These are phyloP conservation scores for Theileria parva DNA, from an alignment of 169 alveolate species.

Conservation along the genomic window DNA sequence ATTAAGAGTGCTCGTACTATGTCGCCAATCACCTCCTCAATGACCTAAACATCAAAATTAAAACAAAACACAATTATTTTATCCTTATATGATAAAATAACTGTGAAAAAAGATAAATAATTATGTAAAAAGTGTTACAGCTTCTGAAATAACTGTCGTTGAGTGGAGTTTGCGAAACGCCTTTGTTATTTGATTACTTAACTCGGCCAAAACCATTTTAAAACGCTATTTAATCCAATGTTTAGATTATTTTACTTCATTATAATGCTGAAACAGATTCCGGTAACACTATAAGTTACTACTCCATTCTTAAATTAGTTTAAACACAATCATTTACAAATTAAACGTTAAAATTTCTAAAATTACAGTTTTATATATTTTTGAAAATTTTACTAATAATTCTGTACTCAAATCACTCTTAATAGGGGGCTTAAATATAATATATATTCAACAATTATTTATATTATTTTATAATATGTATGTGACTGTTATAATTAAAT, in stretches of 20 bases:
- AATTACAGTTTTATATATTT: no score
- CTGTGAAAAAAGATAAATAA: background rate
- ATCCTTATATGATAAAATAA: background rate
- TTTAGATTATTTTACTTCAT: background rate
- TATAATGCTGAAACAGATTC: background rate
- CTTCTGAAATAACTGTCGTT: slow-evolving; percentile 91
- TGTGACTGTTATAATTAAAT: background rate
- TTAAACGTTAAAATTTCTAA: background rate
- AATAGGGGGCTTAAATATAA: background rate
- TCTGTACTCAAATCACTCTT: background rate
- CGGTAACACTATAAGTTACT: background rate
- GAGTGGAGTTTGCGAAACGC: slow-evolving; percentile 92
- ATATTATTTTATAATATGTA: background rate
- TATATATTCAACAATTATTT: background rate
- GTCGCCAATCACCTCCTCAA: slow-evolving; percentile 88
- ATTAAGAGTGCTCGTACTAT: slow-evolving; percentile 89
- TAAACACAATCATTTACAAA: background rate
- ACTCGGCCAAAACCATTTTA: slow-evolving; percentile 96
- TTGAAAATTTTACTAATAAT: no score
- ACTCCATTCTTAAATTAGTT: background rate
- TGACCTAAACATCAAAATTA: slow-evolving; percentile 42
- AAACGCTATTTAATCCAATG: background rate
- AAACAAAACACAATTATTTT: background rate
- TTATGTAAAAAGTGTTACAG: slow-evolving; percentile 61
- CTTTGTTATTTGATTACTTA: slow-evolving; percentile 90